Conservation (phyloP, 768 basidiomycete species). For the Serpula lacrymans region DNA sequence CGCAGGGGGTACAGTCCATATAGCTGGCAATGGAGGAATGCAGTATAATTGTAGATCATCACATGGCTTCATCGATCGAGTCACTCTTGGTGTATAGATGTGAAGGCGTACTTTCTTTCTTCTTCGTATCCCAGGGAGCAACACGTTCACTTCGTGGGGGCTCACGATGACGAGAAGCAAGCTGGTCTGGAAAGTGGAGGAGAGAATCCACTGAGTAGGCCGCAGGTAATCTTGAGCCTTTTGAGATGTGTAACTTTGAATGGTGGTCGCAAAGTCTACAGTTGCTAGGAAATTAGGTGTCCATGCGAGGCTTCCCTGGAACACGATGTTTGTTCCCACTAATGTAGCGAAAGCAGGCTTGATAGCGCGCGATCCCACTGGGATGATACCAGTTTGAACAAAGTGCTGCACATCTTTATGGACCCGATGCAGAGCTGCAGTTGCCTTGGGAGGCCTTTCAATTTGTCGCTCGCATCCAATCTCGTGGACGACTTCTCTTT, state of each 20-base stretch:
- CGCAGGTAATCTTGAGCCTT: conserved; percentile 31
- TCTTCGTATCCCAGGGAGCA: conserved; percentile 33
- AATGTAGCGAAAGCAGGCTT: conserved; percentile 12
- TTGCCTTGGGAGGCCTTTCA: conserved; percentile 26
- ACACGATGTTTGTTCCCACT: conserved; percentile 8
- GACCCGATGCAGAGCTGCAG: conserved; percentile 24
- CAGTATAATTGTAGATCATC: conserved; percentile 28
- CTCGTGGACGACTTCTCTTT: conserved; percentile 42
- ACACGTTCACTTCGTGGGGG: conserved; percentile 34
- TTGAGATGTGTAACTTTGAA: conserved; percentile 12
- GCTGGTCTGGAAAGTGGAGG: conserved; percentile 27
- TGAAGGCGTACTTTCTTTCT: conserved; percentile 36
- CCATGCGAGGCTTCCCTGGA: conserved; percentile 2
- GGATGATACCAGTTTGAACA: conserved; percentile 25
- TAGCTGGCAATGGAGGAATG: conserved; percentile 14
- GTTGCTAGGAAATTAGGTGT: conserved; percentile 29
- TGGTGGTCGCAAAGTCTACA: conserved; percentile 32
- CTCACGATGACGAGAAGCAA: conserved; percentile 39
- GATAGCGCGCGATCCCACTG: conserved; percentile 15
- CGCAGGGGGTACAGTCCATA: conserved; percentile 11
- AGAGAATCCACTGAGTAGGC: conserved; percentile 44
- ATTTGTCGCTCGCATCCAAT: conserved; percentile 34
- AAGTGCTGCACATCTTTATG: conserved; percentile 23
- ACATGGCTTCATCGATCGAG: conserved; percentile 28
- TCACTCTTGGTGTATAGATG: conserved; percentile 37